Conservation (phyloP, 257 asterid genomes). For the Nicotiana knightiana region DNA sequence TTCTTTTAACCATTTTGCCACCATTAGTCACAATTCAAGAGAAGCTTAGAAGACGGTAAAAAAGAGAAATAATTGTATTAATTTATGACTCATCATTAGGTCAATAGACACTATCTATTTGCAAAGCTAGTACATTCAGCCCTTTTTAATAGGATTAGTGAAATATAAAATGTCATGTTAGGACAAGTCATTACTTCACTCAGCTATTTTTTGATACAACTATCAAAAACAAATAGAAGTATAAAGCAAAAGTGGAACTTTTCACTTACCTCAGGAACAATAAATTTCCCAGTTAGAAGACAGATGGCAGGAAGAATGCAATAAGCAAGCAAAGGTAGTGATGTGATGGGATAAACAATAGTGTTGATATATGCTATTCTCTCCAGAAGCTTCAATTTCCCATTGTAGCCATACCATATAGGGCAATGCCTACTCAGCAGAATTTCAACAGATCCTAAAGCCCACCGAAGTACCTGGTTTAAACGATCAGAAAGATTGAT, state of each 20-base stretch:
- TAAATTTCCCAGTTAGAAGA: neutral
- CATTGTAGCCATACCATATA: conserved; percentile 51
- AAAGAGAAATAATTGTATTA: neutral
- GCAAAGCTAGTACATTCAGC: neutral
- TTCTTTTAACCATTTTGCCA: no score
- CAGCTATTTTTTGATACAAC: neutral
- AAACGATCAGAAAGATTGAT: conserved; percentile 52
- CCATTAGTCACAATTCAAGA: no score
- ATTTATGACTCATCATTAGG: neutral
- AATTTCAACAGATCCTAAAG: conserved; percentile 41
- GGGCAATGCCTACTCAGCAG: conserved; percentile 56
- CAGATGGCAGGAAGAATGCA: conserved; percentile 26
- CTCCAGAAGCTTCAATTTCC: conserved; percentile 41
- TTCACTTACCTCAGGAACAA: conserved; percentile 42
- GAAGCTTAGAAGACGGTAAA: neutral
- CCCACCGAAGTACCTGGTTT: conserved; percentile 32
- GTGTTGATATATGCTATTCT: conserved; percentile 52
- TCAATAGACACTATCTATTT: neutral
- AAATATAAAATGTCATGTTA: no score
- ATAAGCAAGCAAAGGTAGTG: conserved; percentile 45
- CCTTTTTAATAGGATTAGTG: neutral
- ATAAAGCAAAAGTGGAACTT: neutral
- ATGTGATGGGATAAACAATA: conserved; percentile 53
- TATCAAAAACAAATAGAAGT: neutral
- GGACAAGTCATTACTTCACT: neutral